Evolutionary conservation across 208 protist species (phyloP), one percentile per base, ranked within the genome.

Genomic region (Herpetomonas muscarum): DNA sequence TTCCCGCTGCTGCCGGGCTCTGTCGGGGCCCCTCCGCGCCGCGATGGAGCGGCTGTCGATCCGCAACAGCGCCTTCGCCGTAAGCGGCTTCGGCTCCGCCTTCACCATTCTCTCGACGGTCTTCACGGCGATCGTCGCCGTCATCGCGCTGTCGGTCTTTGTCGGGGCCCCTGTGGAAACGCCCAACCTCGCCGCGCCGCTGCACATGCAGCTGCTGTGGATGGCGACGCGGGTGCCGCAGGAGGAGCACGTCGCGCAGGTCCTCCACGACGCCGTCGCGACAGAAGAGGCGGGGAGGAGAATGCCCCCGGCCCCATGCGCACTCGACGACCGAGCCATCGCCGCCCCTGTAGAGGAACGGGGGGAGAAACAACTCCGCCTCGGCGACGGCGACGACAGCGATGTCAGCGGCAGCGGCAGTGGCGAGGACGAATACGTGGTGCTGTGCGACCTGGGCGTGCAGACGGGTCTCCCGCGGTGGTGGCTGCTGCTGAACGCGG

Each of bases 61-160:
- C 25, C 60, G 34, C 48, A 17, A 30, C 39, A 34, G 48, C 6
- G 60, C 55, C 4, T 57, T 53, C 48, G 48, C 10, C 19, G 60
- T 30, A n/a, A 65, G 60, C 47, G 60, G 60, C 19, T 65, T 65
- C 55, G 60, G 60, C 37, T 5, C 25, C 34, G 26, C 42, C 28
- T 65, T 65, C 36, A 39, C 39, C 36, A 15, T 45, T 5, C 32
- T 34, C 5, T 57, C 49, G 46, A 15, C 41, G 3, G 22, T 34
- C 31, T 65, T 65, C 32, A 10, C 49, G 19, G 3, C 6, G 19
- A 12, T 56, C 22, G 26, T 53, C 21, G 1, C 50, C 1, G 49
- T 41, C 17, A n/a, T 45, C 3, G 41, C 44, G 21, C 47, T 65
- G 45, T 36, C 32, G 9, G 46, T 53, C 22, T 65, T 65, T 32